These are phyloP conservation scores for Boletus barrowsii DNA, from an alignment of 768 basidiomycete species.

Conservation along the genomic window DNA sequence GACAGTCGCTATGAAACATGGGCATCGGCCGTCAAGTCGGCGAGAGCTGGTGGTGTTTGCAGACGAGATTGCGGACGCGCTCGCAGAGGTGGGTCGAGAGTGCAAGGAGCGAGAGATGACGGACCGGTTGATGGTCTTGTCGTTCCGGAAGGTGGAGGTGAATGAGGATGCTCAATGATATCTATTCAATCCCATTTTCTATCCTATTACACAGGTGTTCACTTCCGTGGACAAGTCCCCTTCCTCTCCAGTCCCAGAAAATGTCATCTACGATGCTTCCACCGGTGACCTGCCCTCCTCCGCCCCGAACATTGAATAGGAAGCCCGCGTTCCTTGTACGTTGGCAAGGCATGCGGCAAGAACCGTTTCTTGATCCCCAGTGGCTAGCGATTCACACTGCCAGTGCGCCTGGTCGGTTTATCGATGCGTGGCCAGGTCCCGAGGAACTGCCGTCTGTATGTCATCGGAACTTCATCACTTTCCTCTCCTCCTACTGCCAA, in stretches of 20 bases:
- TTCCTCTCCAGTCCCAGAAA: no score
- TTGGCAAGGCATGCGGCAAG: conserved; percentile 23
- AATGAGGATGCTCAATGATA: not conserved
- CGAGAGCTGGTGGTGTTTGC: conserved; percentile 45
- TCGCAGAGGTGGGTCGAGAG: conserved; percentile 53
- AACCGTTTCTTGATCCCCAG: conserved; percentile 22
- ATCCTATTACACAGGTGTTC: conserved; percentile 21
- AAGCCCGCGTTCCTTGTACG: conserved; percentile 33
- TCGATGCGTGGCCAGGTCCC: conserved; percentile 30
- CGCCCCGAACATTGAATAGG: conserved; percentile 28
- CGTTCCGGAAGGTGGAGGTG: conserved; percentile 38
- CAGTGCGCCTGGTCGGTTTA: conserved; percentile 8
- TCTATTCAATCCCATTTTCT: conserved; percentile 11
- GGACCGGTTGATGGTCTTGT: conserved; percentile 38
- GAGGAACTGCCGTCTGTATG: conserved; percentile 39
- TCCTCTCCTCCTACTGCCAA: conserved; percentile 31
- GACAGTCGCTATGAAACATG: conserved; percentile 50
- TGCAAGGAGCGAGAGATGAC: conserved; percentile 45
- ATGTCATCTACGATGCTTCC: conserved; percentile 11
- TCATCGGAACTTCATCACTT: conserved; percentile 36
- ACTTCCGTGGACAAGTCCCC: no score
- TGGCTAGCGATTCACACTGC: conserved; percentile 23
- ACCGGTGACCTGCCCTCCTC: conserved; percentile 19
- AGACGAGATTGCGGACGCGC: conserved; percentile 37
- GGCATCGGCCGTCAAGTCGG: conserved; percentile 33